Base-by-base conservation (phyloP, 1,139 yeast species). In the Taiozyma onychis region DNA sequence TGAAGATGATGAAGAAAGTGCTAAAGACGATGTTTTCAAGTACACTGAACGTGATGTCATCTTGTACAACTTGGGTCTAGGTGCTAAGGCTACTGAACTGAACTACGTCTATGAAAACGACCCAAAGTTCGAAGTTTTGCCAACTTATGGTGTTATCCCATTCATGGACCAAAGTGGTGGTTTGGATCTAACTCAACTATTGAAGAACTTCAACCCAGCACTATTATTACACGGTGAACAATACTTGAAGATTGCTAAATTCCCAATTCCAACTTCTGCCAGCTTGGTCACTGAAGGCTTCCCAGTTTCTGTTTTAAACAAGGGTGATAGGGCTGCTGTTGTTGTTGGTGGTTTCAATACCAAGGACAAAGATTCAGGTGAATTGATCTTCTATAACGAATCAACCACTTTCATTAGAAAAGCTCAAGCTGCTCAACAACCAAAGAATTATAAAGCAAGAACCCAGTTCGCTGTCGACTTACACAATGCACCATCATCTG, bases 171-270 rank as follows among this genome's bases (percentile, higher is more conserved):
- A 80, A 35, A 75, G 75, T 48, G 73, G 81, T 48, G 76, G 75
- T 53, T 67, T 77, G 51, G 76, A 83, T 41, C 78, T 81, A 65
- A 72, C 77, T 54, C 73, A 73, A 53, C 70, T 84, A 50, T 83
- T 88, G 62, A 86, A 84, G 57, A 84, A 88, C 71, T 91, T 88
- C 76, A 88, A 88, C 72, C 96, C 95, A 59, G 81, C 86, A 83
- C 77, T 85, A 71, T 77, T 93, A 66, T 77, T 93, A 62, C 98
- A 93, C 67, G 99, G 99, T 56, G 99, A 93, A 72, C 98, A 93
- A 68, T 93, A 87, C 69, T 75, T 91, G 61, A 91, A 83, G 70
- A 71, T 93, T 57, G 78, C 78, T 60, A 81, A 85, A 68, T 83
- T 79, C 76, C 95, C 96, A 57, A 75, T 93, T 52, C 96, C 97